A percentile compares a stretch with the other conserved stretches of the same genome.
Conservation (phyloP, 78 protist genomes). For the Acrasis kona region DNA sequence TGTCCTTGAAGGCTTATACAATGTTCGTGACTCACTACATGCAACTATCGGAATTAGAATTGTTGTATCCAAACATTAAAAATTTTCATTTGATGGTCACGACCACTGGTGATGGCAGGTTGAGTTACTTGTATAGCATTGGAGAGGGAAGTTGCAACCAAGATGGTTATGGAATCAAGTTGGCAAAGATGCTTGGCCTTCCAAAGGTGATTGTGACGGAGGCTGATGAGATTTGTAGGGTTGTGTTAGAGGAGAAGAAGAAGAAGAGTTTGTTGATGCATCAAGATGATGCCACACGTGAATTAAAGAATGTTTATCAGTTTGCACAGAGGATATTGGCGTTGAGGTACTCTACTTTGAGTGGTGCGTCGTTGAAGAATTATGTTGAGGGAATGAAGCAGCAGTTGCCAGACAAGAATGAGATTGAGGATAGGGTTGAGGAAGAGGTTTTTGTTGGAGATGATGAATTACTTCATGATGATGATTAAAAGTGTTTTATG, state of each 20-base stretch:
- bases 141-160: neutral
- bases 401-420: no score
- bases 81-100: neutral
- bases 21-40: conserved; percentile 35
- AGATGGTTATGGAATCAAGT: neutral
- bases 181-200: neutral
- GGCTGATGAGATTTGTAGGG: neutral
- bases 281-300: neutral
- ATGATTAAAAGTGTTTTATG: no score
- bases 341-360: neutral
- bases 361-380: neutral
- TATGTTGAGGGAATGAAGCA: neutral
- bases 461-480: no score
- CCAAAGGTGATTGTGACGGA: neutral
- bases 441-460: no score
- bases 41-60: neutral
- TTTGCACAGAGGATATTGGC: neutral
- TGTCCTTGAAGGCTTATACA: neutral
- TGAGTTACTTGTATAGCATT: neutral
- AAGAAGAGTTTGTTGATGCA: neutral
- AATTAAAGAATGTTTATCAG: neutral
- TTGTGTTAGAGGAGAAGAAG: neutral
- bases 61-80: neutral
- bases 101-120: neutral
- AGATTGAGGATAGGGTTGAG: no score